Evolutionary conservation across 192 early-diverging fungal genomes (phyloP).

Genomic region (Geranomyces variabilis): DNA sequence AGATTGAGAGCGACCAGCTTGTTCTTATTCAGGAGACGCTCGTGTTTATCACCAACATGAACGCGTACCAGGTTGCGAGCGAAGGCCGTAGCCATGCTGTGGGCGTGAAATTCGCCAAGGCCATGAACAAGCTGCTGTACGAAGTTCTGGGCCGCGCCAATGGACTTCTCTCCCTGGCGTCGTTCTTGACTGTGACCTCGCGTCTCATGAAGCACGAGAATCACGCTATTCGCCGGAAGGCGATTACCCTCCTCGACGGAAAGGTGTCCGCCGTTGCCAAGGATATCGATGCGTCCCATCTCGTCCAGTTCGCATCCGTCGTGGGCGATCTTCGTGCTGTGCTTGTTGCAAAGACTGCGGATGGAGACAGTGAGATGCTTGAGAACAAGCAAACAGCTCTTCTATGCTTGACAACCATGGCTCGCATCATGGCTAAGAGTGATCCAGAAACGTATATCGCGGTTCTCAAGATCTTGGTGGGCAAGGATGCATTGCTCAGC

Average conservation of each 20-base stretch:
- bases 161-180: slow-evolving; percentile 69
- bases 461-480: slow-evolving; percentile 49
- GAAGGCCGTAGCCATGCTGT: slow-evolving; percentile 4
- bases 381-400: slow-evolving; percentile 78
- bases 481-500: slow-evolving; percentile 23
- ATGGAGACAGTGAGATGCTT: slow-evolving; percentile 31
- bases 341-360: slow-evolving; percentile 47
- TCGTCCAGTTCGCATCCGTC: slow-evolving; percentile 53
- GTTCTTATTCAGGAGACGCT: slow-evolving; percentile 59
- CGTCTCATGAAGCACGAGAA: slow-evolving; percentile 52
- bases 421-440: slow-evolving; percentile 62
- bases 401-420: slow-evolving; percentile 76
- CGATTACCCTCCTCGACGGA: slow-evolving; percentile 74
- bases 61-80: slow-evolving; percentile 42
- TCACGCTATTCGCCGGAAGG: slow-evolving; percentile 69
- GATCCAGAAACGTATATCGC: slow-evolving; percentile 66
- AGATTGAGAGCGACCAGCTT: slow-evolving; percentile 52
- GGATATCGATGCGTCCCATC: slow-evolving; percentile 49
- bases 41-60: slow-evolving; percentile 58
- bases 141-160: slow-evolving; percentile 76
- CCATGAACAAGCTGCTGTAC: slow-evolving; percentile 59
- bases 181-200: slow-evolving; percentile 74
- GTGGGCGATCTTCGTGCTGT: slow-evolving; percentile 47
- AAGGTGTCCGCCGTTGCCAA: slow-evolving; percentile 58
- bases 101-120: slow-evolving; percentile 5